Evolutionary conservation across 2,329 filamentous ascomycete genomes (phyloP).

Genomic region (Myrmaecium sp.): DNA sequence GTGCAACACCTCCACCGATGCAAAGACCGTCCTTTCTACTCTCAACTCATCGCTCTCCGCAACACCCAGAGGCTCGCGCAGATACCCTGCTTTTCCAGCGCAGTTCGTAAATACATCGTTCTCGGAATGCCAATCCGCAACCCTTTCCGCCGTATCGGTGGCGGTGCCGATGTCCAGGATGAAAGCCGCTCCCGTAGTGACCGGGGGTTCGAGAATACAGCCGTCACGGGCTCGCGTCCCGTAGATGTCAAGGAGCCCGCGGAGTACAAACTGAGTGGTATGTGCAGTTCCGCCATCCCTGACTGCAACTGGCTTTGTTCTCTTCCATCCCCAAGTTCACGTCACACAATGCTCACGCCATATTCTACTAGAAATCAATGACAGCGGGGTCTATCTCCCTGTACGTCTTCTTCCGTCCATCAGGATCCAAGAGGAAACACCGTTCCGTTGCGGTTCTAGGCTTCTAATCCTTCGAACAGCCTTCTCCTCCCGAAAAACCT

Average conservation of each 20-base stretch:
- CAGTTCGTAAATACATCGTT: background rate
- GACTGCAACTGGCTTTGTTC: conserved; percentile 2
- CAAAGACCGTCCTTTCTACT: background rate
- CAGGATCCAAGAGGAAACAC: conserved; percentile 1
- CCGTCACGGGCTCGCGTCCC: conserved; percentile 20
- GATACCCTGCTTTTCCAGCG: background rate
- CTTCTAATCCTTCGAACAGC: conserved; percentile 30
- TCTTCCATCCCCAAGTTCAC: background rate
- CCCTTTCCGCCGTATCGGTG: conserved; percentile 20
- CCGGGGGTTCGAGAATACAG: conserved; percentile 15
- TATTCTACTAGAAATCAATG: conserved; percentile 70
- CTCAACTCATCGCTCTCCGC: background rate
- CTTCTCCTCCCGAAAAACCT: conserved; percentile 78
- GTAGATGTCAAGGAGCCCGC: conserved; percentile 27
- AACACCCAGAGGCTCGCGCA: no score
- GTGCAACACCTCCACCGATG: no score
- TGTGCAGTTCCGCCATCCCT: conserved; percentile 8
- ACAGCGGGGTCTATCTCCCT: conserved; percentile 86
- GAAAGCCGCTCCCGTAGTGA: conserved; percentile 16
- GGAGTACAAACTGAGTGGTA: conserved; percentile 38
- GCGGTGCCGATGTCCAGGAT: conserved; percentile 16
- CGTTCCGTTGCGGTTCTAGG: conserved; percentile 1
- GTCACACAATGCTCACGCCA: conserved; percentile 4
- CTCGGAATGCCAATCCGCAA: conserved; percentile 27
- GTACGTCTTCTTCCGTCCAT: conserved; percentile 33